phyloP scores from a whole-genome alignment of 2,329 filamentous ascomycete species.

The Pseudogymnoascus sp. region DNA sequence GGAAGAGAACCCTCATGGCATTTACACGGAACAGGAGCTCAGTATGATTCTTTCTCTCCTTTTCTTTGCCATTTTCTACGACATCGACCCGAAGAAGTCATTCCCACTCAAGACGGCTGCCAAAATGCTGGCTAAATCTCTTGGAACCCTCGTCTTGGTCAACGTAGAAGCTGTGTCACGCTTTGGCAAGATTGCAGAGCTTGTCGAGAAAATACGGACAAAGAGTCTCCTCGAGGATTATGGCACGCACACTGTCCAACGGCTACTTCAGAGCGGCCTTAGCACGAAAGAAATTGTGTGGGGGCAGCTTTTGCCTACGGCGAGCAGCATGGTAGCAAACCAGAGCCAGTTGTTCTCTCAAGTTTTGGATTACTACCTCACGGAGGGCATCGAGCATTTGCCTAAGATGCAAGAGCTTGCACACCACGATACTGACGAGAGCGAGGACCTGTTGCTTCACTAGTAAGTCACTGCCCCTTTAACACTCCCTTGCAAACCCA shows the following conservation, averaged over 20 bases:
- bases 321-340: constrained; percentile 58
- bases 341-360: constrained; percentile 66
- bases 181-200: constrained; percentile 46
- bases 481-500: background rate
- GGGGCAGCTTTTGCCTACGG: constrained; percentile 42
- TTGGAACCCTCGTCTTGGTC: constrained; percentile 54
- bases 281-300: constrained; percentile 54
- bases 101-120: constrained; percentile 55
- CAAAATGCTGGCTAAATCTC: constrained; percentile 46
- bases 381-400: constrained; percentile 46
- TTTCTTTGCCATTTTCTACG: constrained; percentile 56
- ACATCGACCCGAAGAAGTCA: constrained; percentile 55
- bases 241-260: constrained; percentile 57
- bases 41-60: constrained; percentile 56
- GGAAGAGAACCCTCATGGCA: constrained; percentile 38
- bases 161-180: constrained; percentile 51
- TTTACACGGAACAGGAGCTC: constrained; percentile 48
- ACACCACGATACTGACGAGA: constrained; percentile 43
- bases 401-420: constrained; percentile 54
- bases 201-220: constrained; percentile 36
- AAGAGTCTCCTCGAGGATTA: constrained; percentile 52
- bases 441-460: constrained; percentile 55
- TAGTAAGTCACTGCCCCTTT: constrained; percentile 30
- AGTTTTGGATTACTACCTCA: constrained; percentile 64
- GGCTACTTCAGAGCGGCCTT: constrained; percentile 54